Base-by-base conservation (phyloP, 805 yeast species). In the Wickerhamiella azyma region DNA sequence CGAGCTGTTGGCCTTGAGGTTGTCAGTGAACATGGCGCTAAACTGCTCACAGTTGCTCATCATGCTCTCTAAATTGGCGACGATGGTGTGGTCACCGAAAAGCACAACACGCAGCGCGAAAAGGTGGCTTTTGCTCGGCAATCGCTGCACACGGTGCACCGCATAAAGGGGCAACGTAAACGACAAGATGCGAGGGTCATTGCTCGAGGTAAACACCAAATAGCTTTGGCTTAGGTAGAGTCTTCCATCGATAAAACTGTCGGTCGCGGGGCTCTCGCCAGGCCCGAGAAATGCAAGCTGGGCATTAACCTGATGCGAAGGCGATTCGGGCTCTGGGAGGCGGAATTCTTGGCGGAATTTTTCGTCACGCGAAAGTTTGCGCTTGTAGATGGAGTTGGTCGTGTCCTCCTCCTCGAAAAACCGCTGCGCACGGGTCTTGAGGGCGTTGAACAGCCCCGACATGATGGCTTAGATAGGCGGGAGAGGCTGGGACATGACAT, bases 91-190 rank as follows among this genome's bases (percentile, higher is more conserved):
- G 13, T 79, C 82, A 26, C 81, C 77, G 48, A 78, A 77, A 1
- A 94, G 75, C 5, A 74, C 69, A 11, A 89, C 64, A n/a, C 77
- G 66, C 16, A 92, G 68, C 1, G 94, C 86, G 63, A 86, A 83
- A 16, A 83, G 79, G 58, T 79, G 82, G 1, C 83, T 70, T 47
- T 77, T 71, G 1, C 85, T 71, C 9, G 94, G 94, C 17, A 85
- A 71, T 45, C 96, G 70, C 59, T 89, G 96, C 14, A 92, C 94
- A 50, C 85, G 79, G 56, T 81, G 78, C 33, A 92, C 66, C 1
- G 94, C 76, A 1, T 88, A 76, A 37, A 92, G 64, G 50, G 89
- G 92, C 26, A 89, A 54, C 2, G 71, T 71, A 56, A 89, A 74
- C 5, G 76, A 71, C 58, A 92, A 81, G 39, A 77, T 73, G 46